Conservation (phyloP, 164 flowering plant genomes). For the Magnolia changhungtana region DNA sequence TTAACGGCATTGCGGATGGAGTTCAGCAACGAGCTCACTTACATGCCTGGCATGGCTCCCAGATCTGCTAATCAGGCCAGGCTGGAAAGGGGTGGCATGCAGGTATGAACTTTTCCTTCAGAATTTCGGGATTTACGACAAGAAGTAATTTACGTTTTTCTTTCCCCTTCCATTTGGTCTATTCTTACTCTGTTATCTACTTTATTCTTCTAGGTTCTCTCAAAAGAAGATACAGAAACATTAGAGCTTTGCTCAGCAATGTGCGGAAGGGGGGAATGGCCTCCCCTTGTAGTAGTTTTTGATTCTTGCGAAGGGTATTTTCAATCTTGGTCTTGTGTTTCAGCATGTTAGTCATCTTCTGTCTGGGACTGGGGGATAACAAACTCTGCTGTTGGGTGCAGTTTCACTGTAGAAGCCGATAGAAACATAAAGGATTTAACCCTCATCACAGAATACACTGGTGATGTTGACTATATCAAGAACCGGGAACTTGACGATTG, state of each 20-base stretch:
- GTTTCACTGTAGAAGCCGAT: conserved; percentile 71
- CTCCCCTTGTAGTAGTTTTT: conserved; percentile 63
- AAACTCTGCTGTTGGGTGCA: conserved; percentile 26
- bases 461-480: conserved; percentile 66
- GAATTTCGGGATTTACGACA: neutral
- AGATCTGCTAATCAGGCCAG: conserved; percentile 55
- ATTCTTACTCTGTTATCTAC: neutral
- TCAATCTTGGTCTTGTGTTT: neutral
- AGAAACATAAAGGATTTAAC: conserved; percentile 63
- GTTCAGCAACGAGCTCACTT: conserved; percentile 56
- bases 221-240: conserved; percentile 60
- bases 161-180: no score
- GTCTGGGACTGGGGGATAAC: neutral
- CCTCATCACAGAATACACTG: conserved; percentile 58
- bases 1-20: conserved; percentile 45
- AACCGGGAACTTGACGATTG: conserved; percentile 72
- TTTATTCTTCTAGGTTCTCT: conserved; percentile 43
- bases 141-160: neutral
- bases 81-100: conserved; percentile 71
- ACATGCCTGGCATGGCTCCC: conserved; percentile 60
- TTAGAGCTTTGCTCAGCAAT: conserved; percentile 53
- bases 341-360: neutral
- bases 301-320: conserved; percentile 70
- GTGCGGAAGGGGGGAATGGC: conserved; percentile 60
- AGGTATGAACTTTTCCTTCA: conserved; percentile 33